A percentile compares a stretch with the other conserved stretches of the same genome.
Evolutionary conservation across 176 grass and related monocot genomes (phyloP).

Genomic region (Carex cristatella): DNA sequence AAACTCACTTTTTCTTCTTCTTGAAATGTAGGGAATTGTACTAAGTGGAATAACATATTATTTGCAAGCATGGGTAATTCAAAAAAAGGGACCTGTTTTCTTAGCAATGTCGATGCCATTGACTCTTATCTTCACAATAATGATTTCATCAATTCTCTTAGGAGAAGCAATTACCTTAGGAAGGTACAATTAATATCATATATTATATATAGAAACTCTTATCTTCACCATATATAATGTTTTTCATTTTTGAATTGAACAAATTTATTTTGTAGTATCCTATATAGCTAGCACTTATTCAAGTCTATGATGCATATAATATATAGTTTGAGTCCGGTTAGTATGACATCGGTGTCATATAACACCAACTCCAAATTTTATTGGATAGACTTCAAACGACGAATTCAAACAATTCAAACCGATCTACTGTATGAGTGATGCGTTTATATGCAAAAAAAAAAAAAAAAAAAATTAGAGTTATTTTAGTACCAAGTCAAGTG

Average conservation of each 20-base stretch:
- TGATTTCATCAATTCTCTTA: conserved; percentile 24
- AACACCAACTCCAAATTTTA: too few species aligned
- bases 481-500: too few species aligned
- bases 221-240: background rate
- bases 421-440: too few species aligned
- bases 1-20: background rate
- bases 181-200: conserved; percentile 18
- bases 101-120: conserved; percentile 34
- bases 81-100: conserved; percentile 38
- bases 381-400: too few species aligned
- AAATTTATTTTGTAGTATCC: background rate
- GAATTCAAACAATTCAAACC: too few species aligned
- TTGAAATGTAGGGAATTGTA: conserved; percentile 21
- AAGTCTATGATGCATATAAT: background rate
- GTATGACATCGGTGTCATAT: too few species aligned
- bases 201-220: background rate
- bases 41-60: conserved; percentile 25
- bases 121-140: conserved; percentile 35
- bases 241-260: background rate
- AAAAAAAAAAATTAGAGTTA: too few species aligned
- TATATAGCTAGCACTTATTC: background rate
- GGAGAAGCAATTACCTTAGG: conserved; percentile 40
- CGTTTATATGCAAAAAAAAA: too few species aligned
- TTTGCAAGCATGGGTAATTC: conserved; percentile 42
- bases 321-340: too few species aligned